A percentile compares a stretch with the other conserved stretches of the same genome.
These are phyloP conservation scores for Basipetospora chlamydospora DNA, from an alignment of 2,329 filamentous ascomycete genomes.

Conservation along the genomic window DNA sequence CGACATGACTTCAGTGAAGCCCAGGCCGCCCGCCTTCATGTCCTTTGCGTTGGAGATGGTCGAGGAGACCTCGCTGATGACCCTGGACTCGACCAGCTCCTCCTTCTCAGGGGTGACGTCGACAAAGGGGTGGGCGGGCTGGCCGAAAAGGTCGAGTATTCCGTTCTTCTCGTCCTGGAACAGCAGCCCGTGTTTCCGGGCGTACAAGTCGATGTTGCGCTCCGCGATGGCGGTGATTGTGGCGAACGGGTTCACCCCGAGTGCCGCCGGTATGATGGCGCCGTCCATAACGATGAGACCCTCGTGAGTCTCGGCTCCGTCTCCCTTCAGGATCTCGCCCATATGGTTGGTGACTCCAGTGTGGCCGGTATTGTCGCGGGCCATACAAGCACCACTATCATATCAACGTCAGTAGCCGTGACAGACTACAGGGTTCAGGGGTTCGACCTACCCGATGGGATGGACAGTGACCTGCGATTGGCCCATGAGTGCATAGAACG, in stretches of 20 bases:
- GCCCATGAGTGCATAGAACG: slow-evolving; percentile 39
- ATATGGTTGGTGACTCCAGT: slow-evolving; percentile 46
- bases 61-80: slow-evolving; percentile 19
- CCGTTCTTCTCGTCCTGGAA: slow-evolving; percentile 32
- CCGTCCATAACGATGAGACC: slow-evolving; percentile 50
- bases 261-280: slow-evolving; percentile 43
- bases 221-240: slow-evolving; percentile 57
- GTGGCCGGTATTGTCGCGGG: slow-evolving; percentile 37
- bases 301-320: slow-evolving; percentile 31
- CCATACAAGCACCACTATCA: slow-evolving; percentile 48
- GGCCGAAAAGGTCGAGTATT: slow-evolving; percentile 38
- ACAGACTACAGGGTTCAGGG: too few relatives aligned
- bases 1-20: slow-evolving; percentile 51
- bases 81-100: slow-evolving; percentile 19
- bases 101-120: slow-evolving; percentile 7
- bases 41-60: slow-evolving; percentile 26
- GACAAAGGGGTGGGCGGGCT: slow-evolving; percentile 24
- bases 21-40: slow-evolving; percentile 33
- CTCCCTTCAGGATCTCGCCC: slow-evolving; percentile 44
- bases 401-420: too few relatives aligned
- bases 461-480: slow-evolving; percentile 50
- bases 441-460: slow-evolving; percentile 38
- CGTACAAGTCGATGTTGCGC: slow-evolving; percentile 39
- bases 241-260: slow-evolving; percentile 53
- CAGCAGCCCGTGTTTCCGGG: slow-evolving; percentile 21